Evolutionary conservation across 768 basidiomycete genomes (phyloP).

Genomic region (Leucogyrophana mollusca): DNA sequence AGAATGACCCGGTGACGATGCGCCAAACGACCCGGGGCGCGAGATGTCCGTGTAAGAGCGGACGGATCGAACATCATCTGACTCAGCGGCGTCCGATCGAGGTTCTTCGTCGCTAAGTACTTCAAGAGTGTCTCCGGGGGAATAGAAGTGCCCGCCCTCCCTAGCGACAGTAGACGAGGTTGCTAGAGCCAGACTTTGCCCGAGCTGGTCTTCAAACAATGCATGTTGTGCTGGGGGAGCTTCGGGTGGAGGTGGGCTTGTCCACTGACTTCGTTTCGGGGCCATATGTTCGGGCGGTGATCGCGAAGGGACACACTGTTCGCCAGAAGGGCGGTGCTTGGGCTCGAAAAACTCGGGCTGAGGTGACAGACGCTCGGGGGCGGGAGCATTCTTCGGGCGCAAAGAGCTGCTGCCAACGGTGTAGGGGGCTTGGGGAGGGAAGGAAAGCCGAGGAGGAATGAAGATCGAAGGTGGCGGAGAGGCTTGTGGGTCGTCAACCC

Average conservation of each 20-base stretch:
- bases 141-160: conserved; percentile 48
- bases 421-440: conserved; percentile 70
- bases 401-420: conserved; percentile 62
- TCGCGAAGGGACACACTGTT: conserved; percentile 35
- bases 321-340: conserved; percentile 28
- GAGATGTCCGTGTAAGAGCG: conserved; percentile 59
- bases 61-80: conserved; percentile 71
- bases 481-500: conserved; percentile 48
- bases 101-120: conserved; percentile 64
- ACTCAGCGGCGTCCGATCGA: conserved; percentile 57
- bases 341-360: conserved; percentile 47
- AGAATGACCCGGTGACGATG: conserved; percentile 10
- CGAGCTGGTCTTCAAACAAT: conserved; percentile 67
- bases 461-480: conserved; percentile 42
- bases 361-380: conserved; percentile 52
- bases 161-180: conserved; percentile 62
- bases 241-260: conserved; percentile 79
- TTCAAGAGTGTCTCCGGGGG: conserved; percentile 60
- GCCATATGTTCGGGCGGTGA: conserved; percentile 77
- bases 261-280: conserved; percentile 78
- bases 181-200: conserved; percentile 63
- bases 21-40: conserved; percentile 12
- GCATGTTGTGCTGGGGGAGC: conserved; percentile 66
- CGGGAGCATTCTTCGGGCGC: conserved; percentile 44
- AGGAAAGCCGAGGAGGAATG: conserved; percentile 42